Percentiles rank a stretch among this genome's conserved stretches.
Evolutionary conservation across 495 filamentous ascomycete species (phyloP).

Genomic region (Rhizodiscina lignyota): DNA sequence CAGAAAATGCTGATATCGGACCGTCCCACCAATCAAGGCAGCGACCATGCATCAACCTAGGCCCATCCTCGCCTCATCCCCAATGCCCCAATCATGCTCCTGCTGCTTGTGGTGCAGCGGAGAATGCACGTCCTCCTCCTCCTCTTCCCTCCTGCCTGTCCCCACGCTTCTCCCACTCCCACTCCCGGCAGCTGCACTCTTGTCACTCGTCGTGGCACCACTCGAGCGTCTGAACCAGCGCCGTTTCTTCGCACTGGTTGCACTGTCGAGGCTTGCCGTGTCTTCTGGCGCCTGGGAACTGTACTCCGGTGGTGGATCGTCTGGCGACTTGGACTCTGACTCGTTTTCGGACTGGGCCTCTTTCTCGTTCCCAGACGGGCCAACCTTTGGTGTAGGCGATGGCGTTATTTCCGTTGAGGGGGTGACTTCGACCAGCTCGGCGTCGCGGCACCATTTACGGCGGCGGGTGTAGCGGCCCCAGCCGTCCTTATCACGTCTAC

Average conservation of each 20-base stretch:
- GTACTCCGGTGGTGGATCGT: conserved; percentile 1
- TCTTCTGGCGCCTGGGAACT: conserved; percentile 11
- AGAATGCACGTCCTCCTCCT: conserved; percentile 32
- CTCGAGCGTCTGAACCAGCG: conserved; percentile 6
- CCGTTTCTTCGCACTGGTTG: conserved; percentile 19
- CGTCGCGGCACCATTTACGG: conserved; percentile 90
- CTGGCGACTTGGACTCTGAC: not conserved
- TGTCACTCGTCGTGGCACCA: conserved; percentile 5
- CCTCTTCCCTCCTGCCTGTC: conserved; percentile 23
- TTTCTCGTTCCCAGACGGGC: not conserved
- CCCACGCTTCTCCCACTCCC: conserved; percentile 20
- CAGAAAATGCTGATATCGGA: too few species aligned
- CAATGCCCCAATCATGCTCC: conserved; percentile 39
- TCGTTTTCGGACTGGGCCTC: not conserved
- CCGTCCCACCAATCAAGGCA: too few species aligned
- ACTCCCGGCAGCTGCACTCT: conserved; percentile 23
- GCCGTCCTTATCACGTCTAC: conserved; percentile 70
- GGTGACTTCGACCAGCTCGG: conserved; percentile 72
- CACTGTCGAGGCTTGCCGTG: conserved; percentile 9
- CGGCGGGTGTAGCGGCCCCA: conserved; percentile 93
- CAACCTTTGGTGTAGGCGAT: conserved; percentile 16
- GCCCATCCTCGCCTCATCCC: conserved; percentile 36
- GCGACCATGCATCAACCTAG: too few species aligned
- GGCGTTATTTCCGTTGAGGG: conserved; percentile 25
- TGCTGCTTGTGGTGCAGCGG: conserved; percentile 20